phyloP scores from a whole-genome alignment of 208 protist genomes.

The Acanthamoeba royreba region DNA sequence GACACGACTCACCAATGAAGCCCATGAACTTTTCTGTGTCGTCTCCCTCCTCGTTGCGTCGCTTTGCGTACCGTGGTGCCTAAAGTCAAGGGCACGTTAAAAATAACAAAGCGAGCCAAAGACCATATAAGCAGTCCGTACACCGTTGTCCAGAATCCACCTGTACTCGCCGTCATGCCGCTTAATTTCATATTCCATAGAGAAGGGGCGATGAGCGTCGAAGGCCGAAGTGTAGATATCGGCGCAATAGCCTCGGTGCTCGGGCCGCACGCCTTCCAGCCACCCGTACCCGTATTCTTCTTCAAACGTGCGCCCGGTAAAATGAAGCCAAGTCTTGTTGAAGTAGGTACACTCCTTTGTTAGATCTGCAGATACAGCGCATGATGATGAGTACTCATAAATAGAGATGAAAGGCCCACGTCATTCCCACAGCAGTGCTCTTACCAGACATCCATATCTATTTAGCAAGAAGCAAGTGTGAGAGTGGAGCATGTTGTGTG shows the following conservation, averaged over 20 bases:
- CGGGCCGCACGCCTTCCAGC: background rate
- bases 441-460: too few species aligned
- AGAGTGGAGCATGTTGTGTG: background rate
- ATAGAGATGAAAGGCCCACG: background rate
- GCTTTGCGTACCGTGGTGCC: background rate
- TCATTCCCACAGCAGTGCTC: too few species aligned
- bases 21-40: background rate
- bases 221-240: background rate
- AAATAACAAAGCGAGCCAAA: too few species aligned
- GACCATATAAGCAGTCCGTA: background rate
- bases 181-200: background rate
- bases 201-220: background rate
- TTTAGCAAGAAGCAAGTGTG: background rate
- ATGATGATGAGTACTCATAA: background rate
- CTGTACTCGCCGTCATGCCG: background rate
- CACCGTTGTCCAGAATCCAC: constrained; percentile 27
- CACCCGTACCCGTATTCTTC: background rate
- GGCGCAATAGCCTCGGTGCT: background rate
- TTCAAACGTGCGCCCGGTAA: background rate
- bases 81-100: too few species aligned
- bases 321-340: constrained; percentile 22
- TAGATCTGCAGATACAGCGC: background rate
- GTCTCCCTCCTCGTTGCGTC: background rate
- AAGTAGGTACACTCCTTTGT: constrained; percentile 6
- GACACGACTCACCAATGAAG: background rate